A percentile compares a stretch with the other conserved stretches of the same genome.
These are phyloP conservation scores for Abelmoschus esculentus DNA, from an alignment of 345 rosid genomes.

Conservation along the genomic window DNA sequence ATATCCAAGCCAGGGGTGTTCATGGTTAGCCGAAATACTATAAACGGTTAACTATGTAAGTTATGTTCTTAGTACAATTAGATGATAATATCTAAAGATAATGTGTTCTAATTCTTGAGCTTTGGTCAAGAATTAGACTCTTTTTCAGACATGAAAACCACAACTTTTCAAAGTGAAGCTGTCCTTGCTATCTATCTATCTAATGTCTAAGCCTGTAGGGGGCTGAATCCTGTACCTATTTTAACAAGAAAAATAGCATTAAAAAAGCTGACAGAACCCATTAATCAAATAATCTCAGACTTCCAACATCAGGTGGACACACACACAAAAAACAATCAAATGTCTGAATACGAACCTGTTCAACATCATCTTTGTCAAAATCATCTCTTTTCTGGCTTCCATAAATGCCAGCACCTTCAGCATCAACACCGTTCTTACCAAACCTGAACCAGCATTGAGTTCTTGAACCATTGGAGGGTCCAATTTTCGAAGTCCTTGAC, in stretches of 20 bases:
- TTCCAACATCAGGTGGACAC: no score
- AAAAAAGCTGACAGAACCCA: not conserved
- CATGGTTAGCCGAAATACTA: no score
- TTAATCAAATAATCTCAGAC: not conserved
- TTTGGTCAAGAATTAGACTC: not conserved
- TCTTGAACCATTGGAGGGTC: slow-evolving; percentile 72
- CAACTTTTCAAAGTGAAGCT: not conserved
- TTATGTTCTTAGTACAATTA: no score
- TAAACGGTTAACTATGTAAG: no score
- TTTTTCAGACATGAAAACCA: not conserved
- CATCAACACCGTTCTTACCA: slow-evolving; percentile 83
- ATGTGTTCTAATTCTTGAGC: no score
- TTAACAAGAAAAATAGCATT: not conserved
- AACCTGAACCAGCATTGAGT: slow-evolving; percentile 79
- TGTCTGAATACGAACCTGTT: slow-evolving; percentile 46
- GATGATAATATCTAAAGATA: no score
- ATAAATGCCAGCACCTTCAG: slow-evolving; percentile 92
- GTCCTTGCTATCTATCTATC: not conserved
- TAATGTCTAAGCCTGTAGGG: not conserved
- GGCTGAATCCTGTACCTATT: not conserved
- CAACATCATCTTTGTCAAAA: slow-evolving; percentile 94
- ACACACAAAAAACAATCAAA: not conserved
- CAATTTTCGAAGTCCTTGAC: slow-evolving; percentile 33
- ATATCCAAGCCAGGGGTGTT: no score
- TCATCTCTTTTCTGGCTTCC: slow-evolving; percentile 87